Conservation (phyloP, 2,329 filamentous ascomycete genomes). For the Pseudogymnoascus sp. region DNA sequence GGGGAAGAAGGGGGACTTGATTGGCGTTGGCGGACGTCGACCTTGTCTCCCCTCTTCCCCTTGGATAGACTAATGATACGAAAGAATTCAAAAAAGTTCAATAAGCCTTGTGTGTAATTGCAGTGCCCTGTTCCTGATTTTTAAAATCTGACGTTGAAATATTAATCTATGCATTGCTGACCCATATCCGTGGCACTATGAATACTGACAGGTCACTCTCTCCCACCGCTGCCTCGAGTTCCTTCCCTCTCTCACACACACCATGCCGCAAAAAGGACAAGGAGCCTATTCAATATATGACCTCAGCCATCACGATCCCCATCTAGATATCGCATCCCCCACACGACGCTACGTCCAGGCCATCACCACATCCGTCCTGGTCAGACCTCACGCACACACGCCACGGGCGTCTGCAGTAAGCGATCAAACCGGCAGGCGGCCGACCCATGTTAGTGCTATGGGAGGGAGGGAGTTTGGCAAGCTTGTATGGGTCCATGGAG, state of each 20-base stretch:
- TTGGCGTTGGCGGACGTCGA: background rate
- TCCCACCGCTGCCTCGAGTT: background rate
- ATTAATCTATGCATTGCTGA: background rate
- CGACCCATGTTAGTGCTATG: background rate
- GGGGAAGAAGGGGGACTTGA: background rate
- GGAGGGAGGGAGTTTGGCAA: background rate
- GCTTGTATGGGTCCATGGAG: slow-evolving; percentile 1
- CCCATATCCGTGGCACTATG: background rate
- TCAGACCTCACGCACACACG: background rate
- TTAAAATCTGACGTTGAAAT: background rate
- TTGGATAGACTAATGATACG: background rate
- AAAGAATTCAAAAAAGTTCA: background rate
- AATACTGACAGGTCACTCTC: background rate
- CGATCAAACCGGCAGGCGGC: slow-evolving; percentile 6
- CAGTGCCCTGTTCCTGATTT: background rate
- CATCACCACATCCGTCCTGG: background rate
- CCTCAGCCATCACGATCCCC: background rate
- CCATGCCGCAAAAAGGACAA: background rate
- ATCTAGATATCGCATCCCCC: background rate
- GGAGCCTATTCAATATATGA: background rate
- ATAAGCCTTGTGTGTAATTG: background rate
- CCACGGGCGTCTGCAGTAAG: slow-evolving; percentile 2
- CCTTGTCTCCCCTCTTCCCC: background rate
- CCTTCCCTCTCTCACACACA: background rate
- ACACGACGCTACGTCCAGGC: background rate